These are phyloP conservation scores for Sarocladiaceae sp. DNA, from an alignment of 2,329 filamentous ascomycete genomes.

Conservation along the genomic window DNA sequence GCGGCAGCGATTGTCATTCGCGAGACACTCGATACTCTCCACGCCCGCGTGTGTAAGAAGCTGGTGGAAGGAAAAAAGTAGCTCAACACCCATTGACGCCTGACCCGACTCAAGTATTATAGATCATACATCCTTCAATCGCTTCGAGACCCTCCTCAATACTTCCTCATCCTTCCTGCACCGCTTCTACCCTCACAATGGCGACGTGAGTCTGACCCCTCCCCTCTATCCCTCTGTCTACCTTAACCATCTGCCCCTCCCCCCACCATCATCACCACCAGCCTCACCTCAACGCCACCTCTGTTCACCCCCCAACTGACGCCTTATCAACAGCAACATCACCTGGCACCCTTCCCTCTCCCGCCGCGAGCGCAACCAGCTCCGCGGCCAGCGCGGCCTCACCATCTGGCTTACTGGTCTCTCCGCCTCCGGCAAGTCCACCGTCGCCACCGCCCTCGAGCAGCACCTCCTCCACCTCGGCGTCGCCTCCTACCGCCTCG, in stretches of 20 bases:
- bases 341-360: conserved; percentile 83
- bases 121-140: background rate
- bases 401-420: conserved; percentile 98
- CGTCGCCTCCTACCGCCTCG: conserved; percentile 81
- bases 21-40: too few relatives aligned
- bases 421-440: conserved; percentile 94
- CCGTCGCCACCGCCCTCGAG: conserved; percentile 91
- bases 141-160: background rate
- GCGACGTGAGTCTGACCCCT: conserved; percentile 24
- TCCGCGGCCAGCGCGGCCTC: conserved; percentile 79
- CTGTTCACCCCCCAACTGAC: background rate
- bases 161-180: conserved; percentile 4
- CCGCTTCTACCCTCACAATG: conserved; percentile 18
- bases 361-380: conserved; percentile 65
- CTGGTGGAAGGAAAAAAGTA: too few relatives aligned
- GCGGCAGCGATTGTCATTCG: conserved; percentile 8
- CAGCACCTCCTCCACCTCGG: conserved; percentile 88
- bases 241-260: conserved; percentile 7
- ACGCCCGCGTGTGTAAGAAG: too few relatives aligned
- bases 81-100: too few relatives aligned
- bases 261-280: conserved; percentile 9
- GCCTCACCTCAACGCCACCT: conserved; percentile 9
- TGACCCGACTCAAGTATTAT: background rate
- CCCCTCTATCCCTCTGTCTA: background rate
- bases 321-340: conserved; percentile 60